These are phyloP conservation scores for Colletotrichum viniferum DNA, from an alignment of 2,329 filamentous ascomycete genomes.

Conservation along the genomic window DNA sequence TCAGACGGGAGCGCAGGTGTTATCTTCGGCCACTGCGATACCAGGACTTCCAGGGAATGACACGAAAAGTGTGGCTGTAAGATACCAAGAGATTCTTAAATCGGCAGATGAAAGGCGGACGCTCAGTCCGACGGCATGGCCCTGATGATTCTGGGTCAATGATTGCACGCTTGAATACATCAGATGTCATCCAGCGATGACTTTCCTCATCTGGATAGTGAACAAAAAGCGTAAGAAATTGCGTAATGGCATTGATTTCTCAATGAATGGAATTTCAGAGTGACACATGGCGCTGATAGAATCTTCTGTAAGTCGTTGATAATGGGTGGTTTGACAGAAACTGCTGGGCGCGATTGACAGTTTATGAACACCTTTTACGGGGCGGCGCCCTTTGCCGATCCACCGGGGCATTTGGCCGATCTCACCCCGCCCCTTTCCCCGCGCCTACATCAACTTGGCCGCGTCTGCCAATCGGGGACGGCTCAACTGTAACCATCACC, in stretches of 20 bases:
- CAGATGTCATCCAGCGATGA: neutral
- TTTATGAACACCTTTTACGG: neutral
- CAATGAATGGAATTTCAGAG: accelerated
- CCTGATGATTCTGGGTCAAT: neutral
- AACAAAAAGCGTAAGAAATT: neutral
- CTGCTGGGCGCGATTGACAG: neutral
- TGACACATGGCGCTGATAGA: neutral
- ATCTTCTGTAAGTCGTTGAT: neutral
- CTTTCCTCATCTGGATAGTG: neutral
- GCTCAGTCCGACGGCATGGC: accelerated
- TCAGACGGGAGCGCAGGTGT: neutral
- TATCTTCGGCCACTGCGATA: neutral
- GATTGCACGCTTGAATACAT: neutral
- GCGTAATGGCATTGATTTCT: neutral
- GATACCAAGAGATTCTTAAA: neutral
- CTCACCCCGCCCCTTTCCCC: neutral
- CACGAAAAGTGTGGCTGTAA: neutral
- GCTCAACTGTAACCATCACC: neutral
- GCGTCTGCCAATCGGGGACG: neutral
- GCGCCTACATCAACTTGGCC: neutral
- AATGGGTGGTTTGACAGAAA: neutral
- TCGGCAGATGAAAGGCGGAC: neutral
- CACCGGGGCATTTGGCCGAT: neutral
- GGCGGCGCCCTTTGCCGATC: neutral
- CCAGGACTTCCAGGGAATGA: neutral